Evolutionary conservation across 306 rosid genomes (phyloP).

Genomic region (Trifolium dubium): DNA sequence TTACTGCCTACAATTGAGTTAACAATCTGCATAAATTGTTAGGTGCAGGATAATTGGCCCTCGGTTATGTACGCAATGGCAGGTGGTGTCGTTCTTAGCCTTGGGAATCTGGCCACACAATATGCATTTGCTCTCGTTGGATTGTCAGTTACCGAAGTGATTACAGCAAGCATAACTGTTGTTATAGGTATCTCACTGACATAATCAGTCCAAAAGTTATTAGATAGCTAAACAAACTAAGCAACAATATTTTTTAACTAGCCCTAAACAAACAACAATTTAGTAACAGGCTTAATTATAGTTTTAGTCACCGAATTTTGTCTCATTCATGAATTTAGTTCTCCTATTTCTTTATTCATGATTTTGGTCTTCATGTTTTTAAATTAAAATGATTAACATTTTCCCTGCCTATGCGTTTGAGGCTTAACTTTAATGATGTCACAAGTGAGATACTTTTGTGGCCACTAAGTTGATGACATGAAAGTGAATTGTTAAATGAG

Average conservation of each 20-base stretch:
- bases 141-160: slow-evolving; percentile 81
- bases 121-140: slow-evolving; percentile 91
- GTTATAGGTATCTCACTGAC: slow-evolving; percentile 64
- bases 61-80: slow-evolving; percentile 87
- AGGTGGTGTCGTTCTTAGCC: slow-evolving; percentile 81
- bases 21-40: neutral
- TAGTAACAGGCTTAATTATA: neutral
- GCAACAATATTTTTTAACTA: neutral
- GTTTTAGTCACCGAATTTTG: too few species aligned
- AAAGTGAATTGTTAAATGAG: too few species aligned
- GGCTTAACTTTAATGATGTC: too few species aligned
- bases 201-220: neutral
- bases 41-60: slow-evolving; percentile 79
- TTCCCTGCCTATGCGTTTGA: too few species aligned
- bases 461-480: too few species aligned
- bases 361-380: too few species aligned
- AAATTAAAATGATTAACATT: too few species aligned
- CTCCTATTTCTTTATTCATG: too few species aligned
- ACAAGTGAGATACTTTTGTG: too few species aligned
- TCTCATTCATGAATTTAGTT: too few species aligned
- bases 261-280: neutral
- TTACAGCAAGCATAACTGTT: slow-evolving; percentile 77
- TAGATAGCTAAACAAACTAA: neutral
- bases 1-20: neutral
- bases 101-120: slow-evolving; percentile 81